phyloP scores from a whole-genome alignment of 768 basidiomycete genomes.

The Naganishia onofrii region DNA sequence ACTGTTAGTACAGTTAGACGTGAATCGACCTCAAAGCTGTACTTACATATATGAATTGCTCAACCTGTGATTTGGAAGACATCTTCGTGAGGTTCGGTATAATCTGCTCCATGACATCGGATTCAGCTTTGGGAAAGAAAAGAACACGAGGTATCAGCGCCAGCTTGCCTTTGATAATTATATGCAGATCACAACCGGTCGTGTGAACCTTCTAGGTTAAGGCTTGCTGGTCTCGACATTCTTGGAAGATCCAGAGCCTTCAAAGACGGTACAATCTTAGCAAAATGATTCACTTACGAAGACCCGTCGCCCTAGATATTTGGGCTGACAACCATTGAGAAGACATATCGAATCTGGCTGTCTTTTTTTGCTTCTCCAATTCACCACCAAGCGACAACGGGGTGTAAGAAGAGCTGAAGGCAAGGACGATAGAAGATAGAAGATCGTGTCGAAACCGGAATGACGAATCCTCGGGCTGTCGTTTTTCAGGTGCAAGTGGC shows the following conservation, averaged over 20 bases:
- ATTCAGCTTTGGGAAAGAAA: slow-evolving; percentile 35
- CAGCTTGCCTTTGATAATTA: neutral
- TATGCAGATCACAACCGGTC: no score
- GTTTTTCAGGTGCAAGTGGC: no score
- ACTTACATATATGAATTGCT: slow-evolving; percentile 44
- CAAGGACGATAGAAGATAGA: no score
- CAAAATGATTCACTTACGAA: slow-evolving; percentile 10
- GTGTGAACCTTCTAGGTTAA: no score
- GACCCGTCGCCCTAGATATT: slow-evolving; percentile 16
- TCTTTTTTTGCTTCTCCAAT: neutral
- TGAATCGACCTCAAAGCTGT: neutral
- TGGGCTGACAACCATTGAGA: slow-evolving; percentile 18
- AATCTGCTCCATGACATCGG: slow-evolving; percentile 42
- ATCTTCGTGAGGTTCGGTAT: slow-evolving; percentile 45
- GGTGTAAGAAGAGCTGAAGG: neutral
- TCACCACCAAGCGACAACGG: neutral
- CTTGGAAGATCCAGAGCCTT: neutral
- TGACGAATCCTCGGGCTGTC: slow-evolving; percentile 16
- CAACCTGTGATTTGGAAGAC: slow-evolving; percentile 36
- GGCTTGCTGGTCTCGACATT: neutral
- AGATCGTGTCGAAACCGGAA: neutral
- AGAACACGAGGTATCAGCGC: neutral
- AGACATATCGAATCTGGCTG: slow-evolving; percentile 13
- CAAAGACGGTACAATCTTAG: neutral
- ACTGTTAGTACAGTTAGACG: neutral